Base-by-base conservation (phyloP, 495 filamentous ascomycete genomes). In the Podospora sp. region DNA sequence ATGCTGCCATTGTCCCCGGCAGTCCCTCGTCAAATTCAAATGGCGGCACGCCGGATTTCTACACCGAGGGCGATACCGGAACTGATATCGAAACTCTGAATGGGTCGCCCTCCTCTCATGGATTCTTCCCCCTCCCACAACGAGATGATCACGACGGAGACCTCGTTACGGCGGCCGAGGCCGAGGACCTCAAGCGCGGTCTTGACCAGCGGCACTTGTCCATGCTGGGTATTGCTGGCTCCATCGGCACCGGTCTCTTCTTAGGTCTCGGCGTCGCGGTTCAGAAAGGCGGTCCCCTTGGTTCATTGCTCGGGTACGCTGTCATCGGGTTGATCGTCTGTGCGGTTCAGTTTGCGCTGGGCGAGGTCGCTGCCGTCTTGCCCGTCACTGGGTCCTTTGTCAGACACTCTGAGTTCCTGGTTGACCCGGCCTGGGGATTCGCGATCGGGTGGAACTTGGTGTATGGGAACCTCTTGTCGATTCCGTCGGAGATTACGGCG, bases 361-460 rank as follows among this genome's bases (percentile, higher is more conserved):
- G 89, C 52, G 86, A 92, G 75, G 82, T 82, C 58, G 83, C 87
- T 59, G 88, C 89, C 35, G 83, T 89, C 76, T 81, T 91, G 8
- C 86, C 90, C 0, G 81, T 86, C 0, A 83, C 83, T 0, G 85
- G 85, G 21, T 80, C 80, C 3, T 83, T 86, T 55, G 83, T 85
- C 1, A 71, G 90, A 22, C 92, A 93, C 66, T 86, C 90, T 50
- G 84, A 92, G 68, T 87, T 91, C 62, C 85, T 92, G 53, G 86
- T 93, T 57, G 90, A 93, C 69, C 89, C 90, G 35, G 89, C 90
- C 62, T 81, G 92, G 76, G 92, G 92, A 1, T 93, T 96, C 68
- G 89, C 92, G 50, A 88, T 94, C 68, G 92, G 92, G 7, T 84
- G 80, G 81, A 85, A 84, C 55, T 59, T 83, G 59, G 82, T 84